Percentiles rank a stretch among this genome's conserved stretches.
These are phyloP conservation scores for Stephania japonica DNA, from an alignment of 164 flowering plant genomes.

Conservation along the genomic window DNA sequence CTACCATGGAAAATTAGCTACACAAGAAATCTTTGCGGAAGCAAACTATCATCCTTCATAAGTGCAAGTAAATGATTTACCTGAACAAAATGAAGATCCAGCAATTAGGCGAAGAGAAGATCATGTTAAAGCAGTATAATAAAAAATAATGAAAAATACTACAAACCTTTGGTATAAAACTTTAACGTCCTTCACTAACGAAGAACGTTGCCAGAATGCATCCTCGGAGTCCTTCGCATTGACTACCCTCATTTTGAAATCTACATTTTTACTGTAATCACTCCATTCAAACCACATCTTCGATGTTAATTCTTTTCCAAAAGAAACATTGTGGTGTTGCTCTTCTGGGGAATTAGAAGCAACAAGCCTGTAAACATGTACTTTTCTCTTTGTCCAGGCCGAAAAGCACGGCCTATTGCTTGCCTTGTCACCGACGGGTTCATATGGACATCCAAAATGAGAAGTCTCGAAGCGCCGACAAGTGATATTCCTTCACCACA, in stretches of 20 bases:
- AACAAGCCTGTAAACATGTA: conserved; percentile 55
- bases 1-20: no score
- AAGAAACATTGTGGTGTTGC: conserved; percentile 60
- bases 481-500: conserved; percentile 95
- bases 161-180: conserved; percentile 59
- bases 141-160: neutral
- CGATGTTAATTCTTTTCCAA: conserved; percentile 63
- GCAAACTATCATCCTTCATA: no score
- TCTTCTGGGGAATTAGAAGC: conserved; percentile 78
- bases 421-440: conserved; percentile 89
- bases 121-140: no score
- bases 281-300: conserved; percentile 96
- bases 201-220: conserved; percentile 46
- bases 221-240: conserved; percentile 50
- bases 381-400: conserved; percentile 88
- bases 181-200: conserved; percentile 46
- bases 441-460: conserved; percentile 74
- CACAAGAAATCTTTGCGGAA: no score
- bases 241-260: conserved; percentile 45
- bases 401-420: conserved; percentile 85
- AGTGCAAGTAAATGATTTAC: conserved; percentile 4
- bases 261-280: conserved; percentile 31
- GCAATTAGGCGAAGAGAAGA: neutral
- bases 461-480: conserved; percentile 79
- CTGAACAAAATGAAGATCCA: conserved; percentile 9